phyloP scores from a whole-genome alignment of 2,329 filamentous ascomycete genomes.

The Penicillium glabrum region DNA sequence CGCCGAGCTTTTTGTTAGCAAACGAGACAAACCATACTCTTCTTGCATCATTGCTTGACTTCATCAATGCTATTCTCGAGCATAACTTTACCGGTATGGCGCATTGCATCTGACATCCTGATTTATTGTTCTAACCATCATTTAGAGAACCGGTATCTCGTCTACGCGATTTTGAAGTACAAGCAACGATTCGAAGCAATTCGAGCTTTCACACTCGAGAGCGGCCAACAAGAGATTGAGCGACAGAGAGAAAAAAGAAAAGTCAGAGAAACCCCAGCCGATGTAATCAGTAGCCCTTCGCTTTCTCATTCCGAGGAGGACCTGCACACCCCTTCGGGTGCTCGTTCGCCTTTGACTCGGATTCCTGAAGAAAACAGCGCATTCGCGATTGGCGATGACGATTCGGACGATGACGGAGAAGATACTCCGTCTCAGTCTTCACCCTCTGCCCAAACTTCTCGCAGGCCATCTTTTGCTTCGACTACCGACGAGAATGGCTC shows the following conservation, averaged over 20 bases:
- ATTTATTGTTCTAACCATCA: slow-evolving; percentile 19
- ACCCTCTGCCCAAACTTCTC: slow-evolving; percentile 55
- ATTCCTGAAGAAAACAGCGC: slow-evolving; percentile 76
- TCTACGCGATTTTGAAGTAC: slow-evolving; percentile 77
- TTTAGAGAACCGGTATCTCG: slow-evolving; percentile 74
- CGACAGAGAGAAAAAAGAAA: slow-evolving; percentile 71
- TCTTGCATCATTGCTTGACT: slow-evolving; percentile 78
- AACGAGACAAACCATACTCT: slow-evolving; percentile 89
- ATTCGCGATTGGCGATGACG: slow-evolving; percentile 79
- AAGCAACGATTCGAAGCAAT: slow-evolving; percentile 81
- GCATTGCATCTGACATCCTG: background rate
- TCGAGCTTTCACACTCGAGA: slow-evolving; percentile 85
- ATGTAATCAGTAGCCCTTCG: slow-evolving; percentile 35
- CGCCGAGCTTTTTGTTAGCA: slow-evolving; percentile 84
- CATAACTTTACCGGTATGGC: slow-evolving; percentile 75
- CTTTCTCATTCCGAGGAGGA: slow-evolving; percentile 44
- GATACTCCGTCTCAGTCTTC: slow-evolving; percentile 61
- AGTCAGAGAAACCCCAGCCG: slow-evolving; percentile 50
- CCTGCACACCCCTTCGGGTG: slow-evolving; percentile 46
- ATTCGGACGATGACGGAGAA: slow-evolving; percentile 63
- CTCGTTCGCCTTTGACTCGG: slow-evolving; percentile 60
- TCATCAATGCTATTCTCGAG: slow-evolving; percentile 85
- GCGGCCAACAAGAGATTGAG: slow-evolving; percentile 87
- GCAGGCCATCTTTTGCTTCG: slow-evolving; percentile 67
- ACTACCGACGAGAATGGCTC: slow-evolving; percentile 77